Evolutionary conservation across 2,329 filamentous ascomycete genomes (phyloP), one percentile per base, ranked within the genome.

Genomic region (Metarhizium guizhouense): DNA sequence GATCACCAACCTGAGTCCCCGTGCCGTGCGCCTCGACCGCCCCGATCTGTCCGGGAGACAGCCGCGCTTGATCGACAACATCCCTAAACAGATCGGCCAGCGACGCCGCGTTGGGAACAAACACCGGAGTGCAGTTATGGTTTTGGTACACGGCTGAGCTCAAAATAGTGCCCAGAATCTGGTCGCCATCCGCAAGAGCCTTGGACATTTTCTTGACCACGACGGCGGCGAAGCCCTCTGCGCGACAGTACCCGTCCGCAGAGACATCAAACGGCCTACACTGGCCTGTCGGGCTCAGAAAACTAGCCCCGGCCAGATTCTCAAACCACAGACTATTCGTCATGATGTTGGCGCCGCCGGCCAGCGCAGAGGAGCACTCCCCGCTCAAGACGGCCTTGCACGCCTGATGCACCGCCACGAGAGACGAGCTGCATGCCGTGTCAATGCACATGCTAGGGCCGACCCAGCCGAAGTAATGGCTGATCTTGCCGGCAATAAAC

Each of bases 181-280:
- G 85, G 82, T 93, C 89, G 58, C 88, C 86, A 62, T 93, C 88
- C 0, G 82, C 80, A 51, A 88, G 69, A 0, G 89, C 89, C 68
- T 91, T 87, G 54, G 87, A 84, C 4, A 91, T 81, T 48, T 87
- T 80, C 75, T 94, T 94, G 47, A 94, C 74, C 20, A 93, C 78
- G 52, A 94, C 79, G 0, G 85, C 85, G 1, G 85, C 88, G 56
- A 87, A 87, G 20, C 82, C 84, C 61, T 94, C 89, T 54, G 84
- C 88, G 66, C 89, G 84, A 71, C 88, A 94, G 71, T 94, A 93
- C 1, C 89, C 89, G 70, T 92, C 88, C 1, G 89, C 89, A 29
- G 60, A 57, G 14, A 20, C 52, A 36, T 57, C 52, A 49, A 57
- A 57, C 7, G 55, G 52, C 45, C 54, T 57, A 30, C 55, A 57